Base-by-base conservation (phyloP, 148 eudicot genomes). In the Mesembryanthemum crystallinum region DNA sequence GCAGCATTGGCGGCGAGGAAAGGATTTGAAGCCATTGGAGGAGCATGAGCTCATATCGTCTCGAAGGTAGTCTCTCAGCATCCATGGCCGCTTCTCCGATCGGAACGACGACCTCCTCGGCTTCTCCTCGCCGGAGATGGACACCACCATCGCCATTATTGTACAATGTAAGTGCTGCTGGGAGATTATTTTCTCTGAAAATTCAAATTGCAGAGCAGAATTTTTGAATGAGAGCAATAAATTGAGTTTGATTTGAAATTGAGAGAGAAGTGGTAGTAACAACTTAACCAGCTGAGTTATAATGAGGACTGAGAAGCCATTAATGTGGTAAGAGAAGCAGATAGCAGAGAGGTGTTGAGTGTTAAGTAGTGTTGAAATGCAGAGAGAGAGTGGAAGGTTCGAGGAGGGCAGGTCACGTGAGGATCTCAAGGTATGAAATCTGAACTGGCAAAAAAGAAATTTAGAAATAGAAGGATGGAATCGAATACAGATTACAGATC, bases 11-110 rank as follows among this genome's bases (percentile, higher is more conserved):
- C 82, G 81, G 18, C 98, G 81, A 2, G 96, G 98, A 68, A 85
- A 89, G 0, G 93, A 87, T 18, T 87, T 82, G 86, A 92, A 93
- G 35, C 98, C 98, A 77, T 76, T 90, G 54, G 98, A 90, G 5
- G 98, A 93, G 76, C 96, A 93, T 0, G 98, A 93, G 73, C 91
- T 88, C 55, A 88, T 27, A 35, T 93, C 98, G 32, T 93, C 96
- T n/a, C 83, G 35, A 1, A 93, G 77, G 43, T 86, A 86, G 30
- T 93, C 98, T 39, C 82, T 86, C 18, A 93, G 64, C 88, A 86
- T 69, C 80, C 81, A 81, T 17, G 86, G 80, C 77, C 79, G 83
- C 37, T 77, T 83, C 39, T 82, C 83, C 9, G 42, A 58, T 15
- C 76, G 51, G 27, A 82, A 81, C 57, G 88, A 72, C 64, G 45